phyloP scores from a whole-genome alignment of 2,329 filamentous ascomycete genomes.

The Pseudocercospora musae region DNA sequence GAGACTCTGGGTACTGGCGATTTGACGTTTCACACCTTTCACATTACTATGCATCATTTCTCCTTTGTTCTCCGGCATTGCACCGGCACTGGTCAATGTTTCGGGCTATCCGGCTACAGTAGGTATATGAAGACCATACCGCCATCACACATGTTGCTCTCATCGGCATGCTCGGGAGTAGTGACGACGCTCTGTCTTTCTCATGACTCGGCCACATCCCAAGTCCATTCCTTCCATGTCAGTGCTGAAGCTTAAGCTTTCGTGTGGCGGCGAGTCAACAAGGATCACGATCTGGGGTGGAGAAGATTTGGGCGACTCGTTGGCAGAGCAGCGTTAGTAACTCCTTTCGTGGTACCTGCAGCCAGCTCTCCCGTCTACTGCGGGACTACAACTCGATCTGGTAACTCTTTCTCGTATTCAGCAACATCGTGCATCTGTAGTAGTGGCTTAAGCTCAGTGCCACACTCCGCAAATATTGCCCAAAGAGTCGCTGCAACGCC shows the following conservation, averaged over 20 bases:
- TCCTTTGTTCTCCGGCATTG: neutral
- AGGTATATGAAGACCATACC: neutral
- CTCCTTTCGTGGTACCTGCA: conserved; percentile 11
- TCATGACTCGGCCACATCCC: neutral
- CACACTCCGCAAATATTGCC: conserved; percentile 5
- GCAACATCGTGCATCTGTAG: conserved; percentile 8
- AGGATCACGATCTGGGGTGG: neutral
- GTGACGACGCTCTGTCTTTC: neutral
- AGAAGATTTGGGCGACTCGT: conserved; percentile 3
- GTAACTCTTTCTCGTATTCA: conserved; percentile 15
- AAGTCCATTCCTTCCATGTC: neutral
- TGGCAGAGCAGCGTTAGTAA: neutral
- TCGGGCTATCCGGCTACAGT: neutral
- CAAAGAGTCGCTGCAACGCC: neutral
- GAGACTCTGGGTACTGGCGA: conserved; percentile 2
- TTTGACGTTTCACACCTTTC: neutral
- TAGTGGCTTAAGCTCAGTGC: conserved; percentile 4
- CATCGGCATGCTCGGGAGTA: too few relatives aligned
- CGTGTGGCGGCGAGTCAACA: neutral
- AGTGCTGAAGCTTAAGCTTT: neutral
- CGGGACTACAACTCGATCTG: conserved; percentile 6
- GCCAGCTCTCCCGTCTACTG: conserved; percentile 2
- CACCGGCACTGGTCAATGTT: neutral
- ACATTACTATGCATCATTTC: neutral
- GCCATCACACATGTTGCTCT: neutral